Conservation (phyloP, 1,139 yeast genomes). For the Wickerhamomyces sp. region DNA sequence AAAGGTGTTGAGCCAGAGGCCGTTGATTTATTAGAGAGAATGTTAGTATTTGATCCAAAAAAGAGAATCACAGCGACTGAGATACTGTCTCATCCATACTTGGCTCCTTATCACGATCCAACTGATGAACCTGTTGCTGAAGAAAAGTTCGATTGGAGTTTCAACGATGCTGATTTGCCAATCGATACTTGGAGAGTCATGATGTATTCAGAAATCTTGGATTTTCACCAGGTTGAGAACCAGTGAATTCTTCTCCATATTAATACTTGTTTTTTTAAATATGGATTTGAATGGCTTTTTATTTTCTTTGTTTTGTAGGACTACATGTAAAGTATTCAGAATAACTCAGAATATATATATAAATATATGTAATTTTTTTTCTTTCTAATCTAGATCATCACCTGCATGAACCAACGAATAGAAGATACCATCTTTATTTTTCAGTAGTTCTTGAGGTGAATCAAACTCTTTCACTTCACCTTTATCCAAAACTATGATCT, state of each 20-base stretch:
- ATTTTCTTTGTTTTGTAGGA: not conserved
- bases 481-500: slow-evolving; percentile 78
- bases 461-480: slow-evolving; percentile 90
- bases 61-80: slow-evolving; percentile 91
- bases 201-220: slow-evolving; percentile 97
- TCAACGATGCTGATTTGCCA: slow-evolving; percentile 96
- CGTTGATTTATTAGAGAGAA: slow-evolving; percentile 78
- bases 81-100: slow-evolving; percentile 84
- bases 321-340: too few relatives aligned
- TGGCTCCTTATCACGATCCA: slow-evolving; percentile 98
- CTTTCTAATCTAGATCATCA: too few relatives aligned
- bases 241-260: too few relatives aligned
- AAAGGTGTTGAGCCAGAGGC: slow-evolving; percentile 89
- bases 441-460: slow-evolving; percentile 64
- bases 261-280: too few relatives aligned
- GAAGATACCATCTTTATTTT: slow-evolving; percentile 65
- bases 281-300: not conserved
- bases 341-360: too few relatives aligned
- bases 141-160: slow-evolving; percentile 95
- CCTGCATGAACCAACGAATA: slow-evolving; percentile 48
- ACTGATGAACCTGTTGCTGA: slow-evolving; percentile 95
- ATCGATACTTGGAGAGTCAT: slow-evolving; percentile 98
- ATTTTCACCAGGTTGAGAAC: slow-evolving; percentile 61
- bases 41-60: slow-evolving; percentile 93
- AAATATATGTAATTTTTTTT: not conserved